Base-by-base conservation (phyloP, 2,329 filamentous ascomycete species). In the Colletotrichum sp. region DNA sequence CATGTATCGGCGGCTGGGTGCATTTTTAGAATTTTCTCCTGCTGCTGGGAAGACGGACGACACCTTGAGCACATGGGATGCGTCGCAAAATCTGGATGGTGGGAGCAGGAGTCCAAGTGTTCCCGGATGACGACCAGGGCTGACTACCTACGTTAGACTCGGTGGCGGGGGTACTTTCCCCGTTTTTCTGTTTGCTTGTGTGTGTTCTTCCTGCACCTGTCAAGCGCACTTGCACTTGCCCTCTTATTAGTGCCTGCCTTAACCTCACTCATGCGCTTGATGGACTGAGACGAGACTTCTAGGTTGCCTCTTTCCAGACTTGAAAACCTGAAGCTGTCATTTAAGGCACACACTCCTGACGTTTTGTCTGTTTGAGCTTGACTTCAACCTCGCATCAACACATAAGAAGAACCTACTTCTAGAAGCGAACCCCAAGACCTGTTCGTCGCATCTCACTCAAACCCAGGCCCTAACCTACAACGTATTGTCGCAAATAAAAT, bases 161-260 rank as follows among this genome's bases (percentile, higher is more conserved):
- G 59, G 70, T 76, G 74, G 71, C 65, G 71, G 59, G n/a, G 63
- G 69, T 25, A 29, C 13, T 68, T 76, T 62, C 74, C 59, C 74
- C 64, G 65, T 65, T 65, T 76, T 69, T 59, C 34, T 49, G 68
- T 49, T 70, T 70, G 57, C 57, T 70, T 36, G 34, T 34, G 69
- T 55, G 67, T 27, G 39, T 55, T 3, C 63, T 25, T 57, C 64
- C 44, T 52, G 44, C 44, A 13, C 57, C 68, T 29, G 34, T 49
- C 34, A 34, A 67, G 34, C 19, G 25, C 52, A 72, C 52, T 25
- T 59, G 36, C 55, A 52, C 44, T 52, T 52, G 44, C 62, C 70
- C n/a, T 34, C 27, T 34, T 30, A 63, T 22, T 63, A 63, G 59
- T 59, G 32, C 3, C 19, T 63, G 59, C 15, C 27, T 9, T 6